Conservation (phyloP, 179 eudicot genomes). For the Spergularia azorica region DNA sequence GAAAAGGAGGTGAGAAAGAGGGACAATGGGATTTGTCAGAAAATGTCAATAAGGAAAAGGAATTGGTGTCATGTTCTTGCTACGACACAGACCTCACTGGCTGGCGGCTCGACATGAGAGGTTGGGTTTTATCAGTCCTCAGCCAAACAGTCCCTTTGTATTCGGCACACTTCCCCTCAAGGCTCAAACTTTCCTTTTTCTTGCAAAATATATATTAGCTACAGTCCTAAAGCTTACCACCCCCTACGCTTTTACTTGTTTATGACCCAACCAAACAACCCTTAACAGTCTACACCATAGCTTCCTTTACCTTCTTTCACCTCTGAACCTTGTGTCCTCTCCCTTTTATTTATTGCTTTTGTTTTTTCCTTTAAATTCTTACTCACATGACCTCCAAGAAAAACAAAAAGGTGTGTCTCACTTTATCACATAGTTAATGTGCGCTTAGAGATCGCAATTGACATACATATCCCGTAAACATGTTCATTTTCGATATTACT, state of each 20-base stretch:
- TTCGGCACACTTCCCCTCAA: neutral
- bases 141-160: neutral
- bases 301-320: neutral
- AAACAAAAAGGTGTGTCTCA: neutral
- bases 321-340: neutral
- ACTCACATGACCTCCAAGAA: neutral
- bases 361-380: neutral
- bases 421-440: too few species aligned
- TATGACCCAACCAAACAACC: slow-evolving; percentile 9
- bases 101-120: slow-evolving; percentile 11
- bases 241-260: neutral
- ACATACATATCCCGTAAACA: too few species aligned
- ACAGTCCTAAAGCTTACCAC: neutral
- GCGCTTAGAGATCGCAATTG: too few species aligned
- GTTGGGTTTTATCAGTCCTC: neutral
- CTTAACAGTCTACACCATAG: neutral
- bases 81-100: neutral
- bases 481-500: too few species aligned
- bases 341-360: slow-evolving; percentile 12
- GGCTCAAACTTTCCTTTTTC: slow-evolving; percentile 3
- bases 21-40: slow-evolving; percentile 3
- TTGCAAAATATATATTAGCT: neutral
- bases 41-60: slow-evolving; percentile 4
- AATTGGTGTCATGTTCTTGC: slow-evolving; percentile 18
- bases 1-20: neutral